Percentiles rank a stretch among this genome's conserved stretches.
These are phyloP conservation scores for Penicillium occitanis DNA, from an alignment of 2,329 filamentous ascomycete genomes.

Conservation along the genomic window DNA sequence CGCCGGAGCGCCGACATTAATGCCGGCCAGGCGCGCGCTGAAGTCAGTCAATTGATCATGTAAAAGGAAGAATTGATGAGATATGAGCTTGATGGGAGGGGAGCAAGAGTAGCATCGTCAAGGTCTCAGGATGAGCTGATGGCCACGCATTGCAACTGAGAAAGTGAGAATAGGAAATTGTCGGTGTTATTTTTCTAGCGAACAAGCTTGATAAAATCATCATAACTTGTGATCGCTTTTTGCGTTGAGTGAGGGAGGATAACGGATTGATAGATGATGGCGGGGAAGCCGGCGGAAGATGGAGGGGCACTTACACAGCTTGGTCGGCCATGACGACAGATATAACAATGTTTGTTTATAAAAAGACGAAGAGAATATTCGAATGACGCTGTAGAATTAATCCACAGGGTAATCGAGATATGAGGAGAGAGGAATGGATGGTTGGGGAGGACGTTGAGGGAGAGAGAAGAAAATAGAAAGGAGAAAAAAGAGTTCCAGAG, in stretches of 20 bases:
- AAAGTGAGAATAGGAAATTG: neutral
- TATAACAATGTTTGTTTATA: neutral
- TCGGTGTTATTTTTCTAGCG: neutral
- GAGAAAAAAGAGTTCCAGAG: slow-evolving; percentile 17
- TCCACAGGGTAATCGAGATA: slow-evolving; percentile 16
- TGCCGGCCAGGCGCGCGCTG: slow-evolving; percentile 73
- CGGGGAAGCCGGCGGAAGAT: slow-evolving; percentile 20
- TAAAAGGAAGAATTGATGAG: neutral
- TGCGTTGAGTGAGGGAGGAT: slow-evolving; percentile 12
- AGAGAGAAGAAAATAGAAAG: slow-evolving; percentile 23
- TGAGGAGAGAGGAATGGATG: slow-evolving; percentile 18
- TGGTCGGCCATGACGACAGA: slow-evolving; percentile 44
- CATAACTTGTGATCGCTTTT: neutral
- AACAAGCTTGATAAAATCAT: neutral
- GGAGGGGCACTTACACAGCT: slow-evolving; percentile 45
- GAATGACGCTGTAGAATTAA: slow-evolving; percentile 14
- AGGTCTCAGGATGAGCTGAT: neutral
- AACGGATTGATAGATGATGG: slow-evolving; percentile 13
- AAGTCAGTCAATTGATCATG: slow-evolving; percentile 41
- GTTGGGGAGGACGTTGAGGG: slow-evolving; percentile 14
- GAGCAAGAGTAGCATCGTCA: neutral
- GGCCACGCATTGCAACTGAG: neutral
- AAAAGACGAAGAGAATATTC: neutral
- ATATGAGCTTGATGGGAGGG: neutral
- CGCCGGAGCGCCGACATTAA: slow-evolving; percentile 66